phyloP scores from a whole-genome alignment of 352 stramenopile species.

The Pythium sp. region DNA sequence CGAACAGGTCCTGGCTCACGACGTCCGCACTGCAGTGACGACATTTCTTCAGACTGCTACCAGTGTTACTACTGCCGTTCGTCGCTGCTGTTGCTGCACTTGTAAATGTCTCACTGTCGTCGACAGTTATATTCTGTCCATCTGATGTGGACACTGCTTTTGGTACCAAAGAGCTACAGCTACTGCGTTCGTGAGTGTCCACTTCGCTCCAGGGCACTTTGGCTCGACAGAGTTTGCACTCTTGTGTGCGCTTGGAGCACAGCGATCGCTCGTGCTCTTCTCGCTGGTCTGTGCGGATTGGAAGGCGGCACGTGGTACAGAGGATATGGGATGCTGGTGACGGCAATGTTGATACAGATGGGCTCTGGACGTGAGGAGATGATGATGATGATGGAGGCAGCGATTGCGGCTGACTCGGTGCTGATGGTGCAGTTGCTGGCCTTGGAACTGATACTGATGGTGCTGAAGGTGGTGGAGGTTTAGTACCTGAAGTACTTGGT shows the following conservation, averaged over 20 bases:
- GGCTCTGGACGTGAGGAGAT: neutral
- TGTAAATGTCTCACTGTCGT: neutral
- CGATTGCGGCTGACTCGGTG: neutral
- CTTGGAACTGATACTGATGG: no score
- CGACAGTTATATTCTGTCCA: neutral
- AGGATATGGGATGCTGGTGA: conserved; percentile 25
- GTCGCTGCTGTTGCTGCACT: neutral
- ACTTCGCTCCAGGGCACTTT: conserved; percentile 44
- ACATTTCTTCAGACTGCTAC: conserved; percentile 50
- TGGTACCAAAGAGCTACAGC: conserved; percentile 11
- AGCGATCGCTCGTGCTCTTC: conserved; percentile 53
- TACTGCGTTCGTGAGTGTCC: conserved; percentile 33
- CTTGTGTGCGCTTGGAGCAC: conserved; percentile 52
- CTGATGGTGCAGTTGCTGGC: neutral
- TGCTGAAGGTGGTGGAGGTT: conserved; percentile 4
- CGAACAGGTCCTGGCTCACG: conserved; percentile 38
- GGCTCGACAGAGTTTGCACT: conserved; percentile 35
- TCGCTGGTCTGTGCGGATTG: conserved; percentile 42
- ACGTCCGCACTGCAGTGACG: conserved; percentile 59
- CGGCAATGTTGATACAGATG: neutral
- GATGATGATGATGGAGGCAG: neutral
- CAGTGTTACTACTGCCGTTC: neutral
- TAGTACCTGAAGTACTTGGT: neutral
- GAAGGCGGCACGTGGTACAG: conserved; percentile 49
- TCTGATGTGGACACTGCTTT: neutral